Conservation (phyloP, 495 filamentous ascomycete species). For the Lophiotrema nucula region DNA sequence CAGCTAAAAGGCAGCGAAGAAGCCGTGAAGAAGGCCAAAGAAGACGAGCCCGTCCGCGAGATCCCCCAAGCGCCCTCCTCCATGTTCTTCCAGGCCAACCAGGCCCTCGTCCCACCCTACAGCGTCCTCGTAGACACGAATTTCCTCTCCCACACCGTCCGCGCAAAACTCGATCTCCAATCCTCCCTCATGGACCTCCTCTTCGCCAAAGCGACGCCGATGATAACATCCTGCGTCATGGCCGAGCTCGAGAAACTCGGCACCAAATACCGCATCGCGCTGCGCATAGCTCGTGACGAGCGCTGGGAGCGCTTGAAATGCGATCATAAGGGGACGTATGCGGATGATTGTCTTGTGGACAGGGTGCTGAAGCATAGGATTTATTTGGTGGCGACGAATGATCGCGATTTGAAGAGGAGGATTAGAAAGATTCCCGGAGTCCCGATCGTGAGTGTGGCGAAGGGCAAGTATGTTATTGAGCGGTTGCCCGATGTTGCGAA, state of each 20-base stretch:
- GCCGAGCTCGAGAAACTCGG: conserved; percentile 92
- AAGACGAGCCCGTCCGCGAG: conserved; percentile 60
- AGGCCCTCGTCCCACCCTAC: conserved; percentile 86
- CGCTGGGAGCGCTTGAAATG: conserved; percentile 81
- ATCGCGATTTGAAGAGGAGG: conserved; percentile 72
- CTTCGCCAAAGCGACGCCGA: conserved; percentile 64
- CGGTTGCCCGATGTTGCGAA: conserved; percentile 78
- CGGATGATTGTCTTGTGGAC: conserved; percentile 92
- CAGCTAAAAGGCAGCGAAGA: conserved; percentile 50
- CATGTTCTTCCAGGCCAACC: conserved; percentile 95
- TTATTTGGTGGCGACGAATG: conserved; percentile 89
- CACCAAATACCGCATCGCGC: conserved; percentile 80
- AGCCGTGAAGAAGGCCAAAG: conserved; percentile 55
- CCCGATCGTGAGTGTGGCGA: conserved; percentile 68
- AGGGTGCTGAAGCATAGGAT: conserved; percentile 74
- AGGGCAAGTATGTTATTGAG: conserved; percentile 90
- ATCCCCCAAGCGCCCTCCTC: conserved; percentile 65
- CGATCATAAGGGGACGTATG: conserved; percentile 86
- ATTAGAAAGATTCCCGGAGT: conserved; percentile 78
- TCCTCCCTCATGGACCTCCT: conserved; percentile 84
- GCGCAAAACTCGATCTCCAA: conserved; percentile 82
- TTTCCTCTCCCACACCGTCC: conserved; percentile 88
- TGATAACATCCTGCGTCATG: conserved; percentile 71
- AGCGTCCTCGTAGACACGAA: conserved; percentile 82
- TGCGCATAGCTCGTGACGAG: conserved; percentile 90